These are phyloP conservation scores for Erodium chrysanthum DNA, from an alignment of 441 rosid genomes.

Conservation along the genomic window DNA sequence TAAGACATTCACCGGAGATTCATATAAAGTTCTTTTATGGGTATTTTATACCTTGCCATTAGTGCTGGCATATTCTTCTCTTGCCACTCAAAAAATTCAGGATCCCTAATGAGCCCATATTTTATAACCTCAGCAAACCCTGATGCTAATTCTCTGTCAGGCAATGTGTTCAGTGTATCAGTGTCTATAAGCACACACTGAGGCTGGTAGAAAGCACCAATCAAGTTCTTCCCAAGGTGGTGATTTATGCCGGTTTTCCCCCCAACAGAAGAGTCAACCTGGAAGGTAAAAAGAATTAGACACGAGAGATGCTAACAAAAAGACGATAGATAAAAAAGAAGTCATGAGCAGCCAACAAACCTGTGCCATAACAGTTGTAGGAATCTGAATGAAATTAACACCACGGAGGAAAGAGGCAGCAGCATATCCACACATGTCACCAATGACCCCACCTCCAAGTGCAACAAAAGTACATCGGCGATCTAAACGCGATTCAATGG, in stretches of 20 bases:
- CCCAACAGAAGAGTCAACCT: slow-evolving; percentile 98
- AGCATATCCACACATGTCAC: slow-evolving; percentile 95
- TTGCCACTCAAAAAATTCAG: slow-evolving; percentile 92
- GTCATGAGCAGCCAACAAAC: slow-evolving; percentile 24
- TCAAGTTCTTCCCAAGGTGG: slow-evolving; percentile 83
- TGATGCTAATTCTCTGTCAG: slow-evolving; percentile 84
- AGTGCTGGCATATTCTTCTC: slow-evolving; percentile 70
- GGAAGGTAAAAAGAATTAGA: slow-evolving; percentile 4
- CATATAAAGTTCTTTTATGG: slow-evolving; percentile 1
- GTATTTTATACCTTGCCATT: slow-evolving; percentile 55
- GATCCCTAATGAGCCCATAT: slow-evolving; percentile 86
- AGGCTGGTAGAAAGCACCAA: slow-evolving; percentile 98
- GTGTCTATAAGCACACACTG: slow-evolving; percentile 75
- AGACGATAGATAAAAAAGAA: neutral
- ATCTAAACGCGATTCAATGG: slow-evolving; percentile 80
- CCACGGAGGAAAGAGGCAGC: slow-evolving; percentile 93
- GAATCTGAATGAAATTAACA: slow-evolving; percentile 92
- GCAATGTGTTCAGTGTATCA: slow-evolving; percentile 74
- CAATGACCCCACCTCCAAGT: slow-evolving; percentile 94
- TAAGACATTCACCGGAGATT: neutral
- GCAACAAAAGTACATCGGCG: slow-evolving; percentile 80
- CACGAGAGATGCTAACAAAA: neutral
- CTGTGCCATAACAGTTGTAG: slow-evolving; percentile 97
- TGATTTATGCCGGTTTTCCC: slow-evolving; percentile 96
- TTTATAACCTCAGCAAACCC: slow-evolving; percentile 89